Conservation (phyloP, 345 rosid species). For the Pugionium cornutum region DNA sequence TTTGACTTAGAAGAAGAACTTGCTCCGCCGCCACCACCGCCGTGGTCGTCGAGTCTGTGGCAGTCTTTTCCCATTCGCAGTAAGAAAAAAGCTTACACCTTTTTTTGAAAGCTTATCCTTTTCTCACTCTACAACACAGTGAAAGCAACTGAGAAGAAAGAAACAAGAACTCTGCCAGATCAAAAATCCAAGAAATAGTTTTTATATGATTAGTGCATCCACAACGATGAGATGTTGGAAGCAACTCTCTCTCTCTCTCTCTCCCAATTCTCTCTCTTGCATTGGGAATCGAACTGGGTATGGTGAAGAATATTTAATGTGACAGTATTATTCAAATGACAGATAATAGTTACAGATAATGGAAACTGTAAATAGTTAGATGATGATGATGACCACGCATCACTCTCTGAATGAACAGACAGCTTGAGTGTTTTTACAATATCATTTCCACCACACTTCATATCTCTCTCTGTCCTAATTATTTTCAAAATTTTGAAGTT, state of each 20-base stretch:
- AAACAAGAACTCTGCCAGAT: constrained; percentile 10
- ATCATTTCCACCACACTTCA: constrained; percentile 31
- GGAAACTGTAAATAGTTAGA: constrained; percentile 19
- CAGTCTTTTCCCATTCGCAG: constrained; percentile 60
- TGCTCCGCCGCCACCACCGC: not conserved
- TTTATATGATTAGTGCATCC: too few species aligned
- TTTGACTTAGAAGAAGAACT: constrained; percentile 19
- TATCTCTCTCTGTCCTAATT: constrained; percentile 10
- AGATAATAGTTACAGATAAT: constrained; percentile 22
- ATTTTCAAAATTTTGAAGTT: constrained; percentile 29
- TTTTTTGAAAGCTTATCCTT: not conserved
- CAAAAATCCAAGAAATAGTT: constrained; percentile 11
- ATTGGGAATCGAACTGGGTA: constrained; percentile 38
- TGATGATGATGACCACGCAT: constrained; percentile 38
- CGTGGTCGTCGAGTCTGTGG: constrained; percentile 43
- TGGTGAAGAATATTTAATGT: constrained; percentile 42
- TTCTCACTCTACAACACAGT: constrained; percentile 10
- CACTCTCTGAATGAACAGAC: constrained; percentile 20
- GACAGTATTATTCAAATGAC: constrained; percentile 24
- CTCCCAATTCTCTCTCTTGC: constrained; percentile 28
- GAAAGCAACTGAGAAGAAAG: constrained; percentile 10
- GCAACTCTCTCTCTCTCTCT: constrained; percentile 18
- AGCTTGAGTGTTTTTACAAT: constrained; percentile 31
- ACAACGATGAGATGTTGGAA: constrained; percentile 18
- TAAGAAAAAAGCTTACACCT: constrained; percentile 25